Percentiles rank a stretch among this genome's conserved stretches.
Evolutionary conservation across 768 basidiomycete genomes (phyloP).

Genomic region (Mycena albidolilacea): DNA sequence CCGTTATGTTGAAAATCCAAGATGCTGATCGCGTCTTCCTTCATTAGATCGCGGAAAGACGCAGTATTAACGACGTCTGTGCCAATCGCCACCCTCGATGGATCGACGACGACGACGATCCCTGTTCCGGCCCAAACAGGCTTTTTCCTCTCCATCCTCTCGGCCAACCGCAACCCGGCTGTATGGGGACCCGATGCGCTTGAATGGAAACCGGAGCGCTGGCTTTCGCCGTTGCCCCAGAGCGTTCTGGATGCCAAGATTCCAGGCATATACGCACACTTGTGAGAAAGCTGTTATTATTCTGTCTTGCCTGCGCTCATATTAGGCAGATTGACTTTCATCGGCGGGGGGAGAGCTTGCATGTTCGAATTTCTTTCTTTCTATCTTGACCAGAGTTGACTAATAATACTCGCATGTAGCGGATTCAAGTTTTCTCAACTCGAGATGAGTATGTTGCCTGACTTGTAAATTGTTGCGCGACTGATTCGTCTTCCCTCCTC

Average conservation of each 20-base stretch:
- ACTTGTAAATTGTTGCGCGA: background rate
- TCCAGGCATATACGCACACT: slow-evolving; percentile 46
- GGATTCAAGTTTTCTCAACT: slow-evolving; percentile 56
- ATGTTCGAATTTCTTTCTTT: slow-evolving; percentile 44
- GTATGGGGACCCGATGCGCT: slow-evolving; percentile 60
- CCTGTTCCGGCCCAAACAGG: slow-evolving; percentile 49
- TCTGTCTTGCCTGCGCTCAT: background rate
- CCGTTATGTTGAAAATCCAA: background rate
- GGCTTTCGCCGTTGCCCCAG: slow-evolving; percentile 52
- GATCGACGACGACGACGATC: slow-evolving; percentile 45
- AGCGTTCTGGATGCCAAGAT: slow-evolving; percentile 40
- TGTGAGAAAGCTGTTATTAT: slow-evolving; percentile 32
- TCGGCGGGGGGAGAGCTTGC: slow-evolving; percentile 52
- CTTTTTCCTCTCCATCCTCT: slow-evolving; percentile 51
- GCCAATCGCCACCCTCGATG: slow-evolving; percentile 46
- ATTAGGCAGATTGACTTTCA: slow-evolving; percentile 52
- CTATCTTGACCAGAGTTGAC: background rate
- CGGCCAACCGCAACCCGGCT: slow-evolving; percentile 52
- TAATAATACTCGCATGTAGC: slow-evolving; percentile 36
- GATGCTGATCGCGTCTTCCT: background rate
- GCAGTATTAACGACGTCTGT: slow-evolving; percentile 50
- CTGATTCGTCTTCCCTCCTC: background rate
- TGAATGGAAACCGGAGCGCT: slow-evolving; percentile 59
- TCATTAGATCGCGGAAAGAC: slow-evolving; percentile 44
- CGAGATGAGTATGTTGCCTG: slow-evolving; percentile 35